These are phyloP conservation scores for Miamiensis avidus DNA, from an alignment of 169 alveolate species.

Conservation along the genomic window DNA sequence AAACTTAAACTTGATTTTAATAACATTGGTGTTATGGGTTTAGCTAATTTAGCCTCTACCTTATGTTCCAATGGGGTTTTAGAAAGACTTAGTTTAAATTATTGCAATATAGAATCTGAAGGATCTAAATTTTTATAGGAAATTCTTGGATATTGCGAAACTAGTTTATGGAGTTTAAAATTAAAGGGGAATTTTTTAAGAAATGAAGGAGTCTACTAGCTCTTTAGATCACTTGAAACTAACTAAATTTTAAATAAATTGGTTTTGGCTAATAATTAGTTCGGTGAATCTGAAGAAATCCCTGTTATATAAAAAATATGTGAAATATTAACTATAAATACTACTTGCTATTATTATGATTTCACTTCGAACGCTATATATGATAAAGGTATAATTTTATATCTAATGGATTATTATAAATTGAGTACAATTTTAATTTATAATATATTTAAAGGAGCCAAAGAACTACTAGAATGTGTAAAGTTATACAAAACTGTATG, in stretches of 20 bases:
- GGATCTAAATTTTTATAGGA: constrained; percentile 29
- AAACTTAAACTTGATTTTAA: constrained; percentile 43
- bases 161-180: constrained; percentile 27
- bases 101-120: constrained; percentile 39
- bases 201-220: constrained; percentile 41
- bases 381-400: constrained; percentile 38
- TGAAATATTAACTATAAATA: constrained; percentile 28
- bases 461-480: constrained; percentile 27
- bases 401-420: too few relatives aligned
- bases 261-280: constrained; percentile 33
- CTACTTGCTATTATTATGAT: constrained; percentile 36
- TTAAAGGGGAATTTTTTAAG: constrained; percentile 24
- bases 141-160: constrained; percentile 37
- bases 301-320: constrained; percentile 31
- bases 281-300: constrained; percentile 24
- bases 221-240: constrained; percentile 42
- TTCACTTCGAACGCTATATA: constrained; percentile 27
- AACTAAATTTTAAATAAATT: constrained; percentile 31
- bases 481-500: constrained; percentile 28
- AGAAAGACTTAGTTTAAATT: constrained; percentile 31
- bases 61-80: constrained; percentile 27
- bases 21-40: constrained; percentile 34
- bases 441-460: constrained; percentile 16
- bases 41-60: constrained; percentile 25
- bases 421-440: background rate